A percentile compares a stretch with the other conserved stretches of the same genome.
Conservation (phyloP, 345 rosid genomes). For the Acer yangbiense region DNA sequence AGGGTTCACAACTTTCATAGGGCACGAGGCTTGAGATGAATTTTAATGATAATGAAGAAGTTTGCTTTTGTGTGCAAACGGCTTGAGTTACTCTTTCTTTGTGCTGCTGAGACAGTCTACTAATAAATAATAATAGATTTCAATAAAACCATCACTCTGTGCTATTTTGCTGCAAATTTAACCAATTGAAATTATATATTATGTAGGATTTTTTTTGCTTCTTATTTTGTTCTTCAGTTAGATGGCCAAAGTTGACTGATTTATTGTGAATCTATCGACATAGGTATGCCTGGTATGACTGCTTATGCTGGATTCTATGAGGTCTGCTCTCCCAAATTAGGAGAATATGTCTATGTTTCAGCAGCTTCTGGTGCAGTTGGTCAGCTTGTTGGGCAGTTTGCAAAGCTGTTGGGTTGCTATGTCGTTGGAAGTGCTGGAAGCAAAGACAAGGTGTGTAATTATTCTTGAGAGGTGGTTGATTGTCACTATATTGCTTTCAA, state of each 20-base stretch:
- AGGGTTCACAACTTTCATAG: too few relatives aligned
- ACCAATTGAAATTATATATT: neutral
- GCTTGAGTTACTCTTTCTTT: neutral
- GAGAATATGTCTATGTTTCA: conserved; percentile 22
- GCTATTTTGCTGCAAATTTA: neutral
- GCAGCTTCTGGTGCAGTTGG: conserved; percentile 39
- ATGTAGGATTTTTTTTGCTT: neutral
- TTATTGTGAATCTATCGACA: neutral
- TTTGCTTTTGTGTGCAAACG: neutral
- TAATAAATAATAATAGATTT: neutral
- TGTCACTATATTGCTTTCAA: neutral
- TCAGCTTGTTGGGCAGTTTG: conserved; percentile 42
- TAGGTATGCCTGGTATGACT: conserved; percentile 57
- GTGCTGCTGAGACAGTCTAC: neutral
- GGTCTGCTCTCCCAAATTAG: conserved; percentile 46
- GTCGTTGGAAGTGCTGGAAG: conserved; percentile 45
- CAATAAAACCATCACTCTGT: neutral
- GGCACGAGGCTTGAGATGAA: neutral
- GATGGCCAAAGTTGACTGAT: neutral
- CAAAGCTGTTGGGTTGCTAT: conserved; percentile 33
- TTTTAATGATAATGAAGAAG: neutral
- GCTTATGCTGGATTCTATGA: conserved; percentile 54
- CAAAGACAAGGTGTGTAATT: conserved; percentile 29
- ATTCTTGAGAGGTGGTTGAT: neutral
- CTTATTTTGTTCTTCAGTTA: neutral